Conservation (phyloP, 768 basidiomycete genomes). For the Clitopilus hobsonii region DNA sequence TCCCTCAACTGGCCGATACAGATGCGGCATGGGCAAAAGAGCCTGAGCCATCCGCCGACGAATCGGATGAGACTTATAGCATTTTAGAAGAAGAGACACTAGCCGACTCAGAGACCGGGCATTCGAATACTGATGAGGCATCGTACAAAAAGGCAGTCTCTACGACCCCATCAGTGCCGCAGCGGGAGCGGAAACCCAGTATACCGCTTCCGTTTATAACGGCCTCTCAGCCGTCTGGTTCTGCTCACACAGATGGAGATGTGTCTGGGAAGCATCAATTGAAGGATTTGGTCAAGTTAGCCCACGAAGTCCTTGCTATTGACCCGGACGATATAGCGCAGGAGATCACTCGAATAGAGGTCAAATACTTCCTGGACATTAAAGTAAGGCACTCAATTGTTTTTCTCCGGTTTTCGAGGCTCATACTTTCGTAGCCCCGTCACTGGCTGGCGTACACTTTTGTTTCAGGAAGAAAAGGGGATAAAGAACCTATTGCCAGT, state of each 20-base stretch:
- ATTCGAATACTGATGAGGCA: conserved; percentile 12
- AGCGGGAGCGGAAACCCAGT: conserved; percentile 67
- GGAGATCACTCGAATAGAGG: conserved; percentile 78
- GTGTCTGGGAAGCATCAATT: conserved; percentile 51
- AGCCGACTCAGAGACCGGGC: conserved; percentile 25
- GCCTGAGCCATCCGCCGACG: conserved; percentile 49
- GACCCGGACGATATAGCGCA: conserved; percentile 73
- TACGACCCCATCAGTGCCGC: conserved; percentile 14
- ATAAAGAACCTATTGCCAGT: conserved; percentile 63
- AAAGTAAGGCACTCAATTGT: conserved; percentile 43
- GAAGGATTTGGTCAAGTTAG: conserved; percentile 56
- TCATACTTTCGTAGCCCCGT: conserved; percentile 53
- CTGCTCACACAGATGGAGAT: conserved; percentile 27
- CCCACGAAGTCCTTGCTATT: conserved; percentile 48
- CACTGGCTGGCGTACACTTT: conserved; percentile 84
- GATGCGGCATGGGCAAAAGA: conserved; percentile 77
- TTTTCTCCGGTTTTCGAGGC: background rate
- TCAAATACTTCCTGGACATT: conserved; percentile 66
- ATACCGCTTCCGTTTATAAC: conserved; percentile 51
- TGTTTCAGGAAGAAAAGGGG: conserved; percentile 60
- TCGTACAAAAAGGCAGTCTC: conserved; percentile 15
- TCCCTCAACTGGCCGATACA: conserved; percentile 59
- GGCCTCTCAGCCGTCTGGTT: conserved; percentile 13
- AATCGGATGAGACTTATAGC: conserved; percentile 59
- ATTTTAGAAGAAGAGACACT: conserved; percentile 54